These are phyloP conservation scores for Phalaenopsis aphrodite DNA, from an alignment of 106 monocot species.

Conservation along the genomic window DNA sequence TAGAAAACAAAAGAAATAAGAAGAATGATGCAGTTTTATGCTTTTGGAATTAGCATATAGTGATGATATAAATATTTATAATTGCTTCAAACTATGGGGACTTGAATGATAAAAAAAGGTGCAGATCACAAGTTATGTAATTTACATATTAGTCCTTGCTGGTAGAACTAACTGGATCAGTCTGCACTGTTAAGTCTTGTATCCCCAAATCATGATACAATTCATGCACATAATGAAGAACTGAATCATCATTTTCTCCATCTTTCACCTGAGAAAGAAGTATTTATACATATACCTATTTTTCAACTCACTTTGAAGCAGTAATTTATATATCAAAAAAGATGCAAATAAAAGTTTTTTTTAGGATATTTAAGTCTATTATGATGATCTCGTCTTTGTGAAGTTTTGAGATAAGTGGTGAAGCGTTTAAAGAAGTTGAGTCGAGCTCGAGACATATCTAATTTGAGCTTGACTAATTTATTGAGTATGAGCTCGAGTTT, in stretches of 20 bases:
- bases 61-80: too few species aligned
- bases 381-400: too few species aligned
- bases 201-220: slow-evolving; percentile 65
- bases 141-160: neutral
- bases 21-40: too few species aligned
- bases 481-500: too few species aligned
- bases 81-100: too few species aligned
- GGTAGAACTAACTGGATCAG: slow-evolving; percentile 8
- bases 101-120: neutral
- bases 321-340: neutral
- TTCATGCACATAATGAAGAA: slow-evolving; percentile 46
- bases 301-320: neutral
- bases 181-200: slow-evolving; percentile 63
- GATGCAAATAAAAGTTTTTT: neutral
- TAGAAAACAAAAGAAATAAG: too few species aligned
- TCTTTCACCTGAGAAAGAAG: slow-evolving; percentile 31
- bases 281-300: neutral
- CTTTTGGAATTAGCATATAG: too few species aligned
- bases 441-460: too few species aligned
- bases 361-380: too few species aligned
- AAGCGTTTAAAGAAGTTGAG: too few species aligned
- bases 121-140: neutral
- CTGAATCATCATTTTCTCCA: slow-evolving; percentile 30
- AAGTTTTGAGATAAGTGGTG: too few species aligned
- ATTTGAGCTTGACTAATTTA: too few species aligned